A percentile compares a stretch with the other conserved stretches of the same genome.
Evolutionary conservation across 176 grass and related monocot species (phyloP).

Genomic region (Oryza glaberrima): DNA sequence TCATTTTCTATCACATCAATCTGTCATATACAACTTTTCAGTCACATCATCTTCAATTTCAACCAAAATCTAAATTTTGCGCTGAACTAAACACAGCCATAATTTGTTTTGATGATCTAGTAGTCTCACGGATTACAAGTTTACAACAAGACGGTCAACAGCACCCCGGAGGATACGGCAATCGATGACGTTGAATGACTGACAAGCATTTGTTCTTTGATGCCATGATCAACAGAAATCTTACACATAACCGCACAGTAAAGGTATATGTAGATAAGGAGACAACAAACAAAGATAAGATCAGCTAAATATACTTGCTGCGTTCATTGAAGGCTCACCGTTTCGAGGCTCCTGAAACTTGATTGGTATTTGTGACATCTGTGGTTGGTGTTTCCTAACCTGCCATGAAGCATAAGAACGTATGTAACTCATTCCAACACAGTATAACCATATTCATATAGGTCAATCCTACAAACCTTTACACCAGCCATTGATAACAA

Average conservation of each 20-base stretch:
- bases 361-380: conserved; percentile 82
- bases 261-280: background rate
- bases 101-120: no score
- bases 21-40: no score
- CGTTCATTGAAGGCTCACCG: background rate
- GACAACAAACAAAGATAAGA: background rate
- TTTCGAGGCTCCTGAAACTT: conserved; percentile 75
- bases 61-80: no score
- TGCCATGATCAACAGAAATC: background rate
- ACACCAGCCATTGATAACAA: conserved; percentile 81
- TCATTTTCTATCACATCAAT: no score
- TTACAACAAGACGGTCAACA: conserved; percentile 10
- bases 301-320: conserved; percentile 21
- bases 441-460: background rate
- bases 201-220: background rate
- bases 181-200: background rate
- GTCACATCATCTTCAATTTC: no score
- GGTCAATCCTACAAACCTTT: conserved; percentile 59
- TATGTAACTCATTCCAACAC: background rate
- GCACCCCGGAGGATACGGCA: background rate
- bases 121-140: background rate
- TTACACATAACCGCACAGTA: background rate
- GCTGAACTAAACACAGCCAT: no score
- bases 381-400: conserved; percentile 87
- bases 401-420: conserved; percentile 43